Evolutionary conservation across 306 rosid species (phyloP).

Genomic region (Trifolium pratense): DNA sequence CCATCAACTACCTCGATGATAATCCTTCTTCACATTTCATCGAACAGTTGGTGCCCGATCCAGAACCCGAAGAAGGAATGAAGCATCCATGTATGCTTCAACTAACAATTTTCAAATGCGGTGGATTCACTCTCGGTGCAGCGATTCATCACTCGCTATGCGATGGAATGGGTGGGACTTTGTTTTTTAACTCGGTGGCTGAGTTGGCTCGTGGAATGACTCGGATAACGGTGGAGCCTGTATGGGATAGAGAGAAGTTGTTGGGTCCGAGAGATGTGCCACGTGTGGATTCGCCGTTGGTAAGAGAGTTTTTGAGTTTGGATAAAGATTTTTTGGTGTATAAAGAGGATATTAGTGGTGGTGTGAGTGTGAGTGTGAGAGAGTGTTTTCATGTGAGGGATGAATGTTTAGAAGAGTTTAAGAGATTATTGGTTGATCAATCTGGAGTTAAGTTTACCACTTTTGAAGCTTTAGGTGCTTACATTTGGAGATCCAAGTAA

Average conservation of each 20-base stretch:
- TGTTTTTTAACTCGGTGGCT: conserved; percentile 72
- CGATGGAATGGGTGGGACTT: conserved; percentile 80
- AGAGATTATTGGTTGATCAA: conserved; percentile 48
- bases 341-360: conserved; percentile 46
- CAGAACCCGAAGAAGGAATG: conserved; percentile 52
- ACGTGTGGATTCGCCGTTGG: conserved; percentile 46
- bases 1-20: conserved; percentile 62
- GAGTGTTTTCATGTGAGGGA: conserved; percentile 66
- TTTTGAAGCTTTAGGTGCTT: conserved; percentile 87
- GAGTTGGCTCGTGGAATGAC: conserved; percentile 76
- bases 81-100: conserved; percentile 69
- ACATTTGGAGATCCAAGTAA: conserved; percentile 91
- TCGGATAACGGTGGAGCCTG: conserved; percentile 44
- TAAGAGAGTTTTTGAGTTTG: conserved; percentile 59
- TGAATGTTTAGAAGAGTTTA: conserved; percentile 59
- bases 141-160: conserved; percentile 72
- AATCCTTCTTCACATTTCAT: conserved; percentile 50
- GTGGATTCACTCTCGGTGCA: conserved; percentile 80
- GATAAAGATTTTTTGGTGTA: conserved; percentile 56
- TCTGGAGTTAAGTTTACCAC: conserved; percentile 72
- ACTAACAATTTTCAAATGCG: conserved; percentile 71
- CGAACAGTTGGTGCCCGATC: conserved; percentile 74
- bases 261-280: conserved; percentile 63
- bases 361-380: conserved; percentile 48
- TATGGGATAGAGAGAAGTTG: conserved; percentile 62